These are phyloP conservation scores for Aleurites moluccanus DNA, from an alignment of 441 rosid species.

Conservation along the genomic window DNA sequence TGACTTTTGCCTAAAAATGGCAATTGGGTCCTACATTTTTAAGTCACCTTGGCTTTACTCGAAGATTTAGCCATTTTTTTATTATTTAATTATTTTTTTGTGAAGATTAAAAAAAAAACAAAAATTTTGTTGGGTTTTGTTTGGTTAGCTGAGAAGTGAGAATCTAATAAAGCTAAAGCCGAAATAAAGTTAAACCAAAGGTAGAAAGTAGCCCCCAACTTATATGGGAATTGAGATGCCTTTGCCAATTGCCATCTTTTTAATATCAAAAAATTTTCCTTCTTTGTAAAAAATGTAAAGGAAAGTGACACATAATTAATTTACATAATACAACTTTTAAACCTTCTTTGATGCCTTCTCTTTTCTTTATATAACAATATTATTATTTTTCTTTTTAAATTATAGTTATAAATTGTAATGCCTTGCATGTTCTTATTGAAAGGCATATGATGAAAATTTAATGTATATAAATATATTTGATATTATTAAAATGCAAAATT, in stretches of 20 bases:
- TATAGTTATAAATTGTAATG: too few species aligned
- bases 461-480: too few species aligned
- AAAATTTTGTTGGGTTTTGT: too few species aligned
- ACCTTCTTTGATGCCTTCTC: constrained; percentile 19
- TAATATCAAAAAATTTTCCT: background rate
- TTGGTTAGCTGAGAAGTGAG: too few species aligned
- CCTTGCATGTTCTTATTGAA: too few species aligned
- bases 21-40: background rate
- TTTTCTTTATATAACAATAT: background rate
- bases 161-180: constrained; percentile 28
- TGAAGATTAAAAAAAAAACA: background rate
- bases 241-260: too few species aligned
- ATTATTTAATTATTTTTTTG: constrained; percentile 10
- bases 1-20: constrained; percentile 22
- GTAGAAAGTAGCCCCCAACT: background rate
- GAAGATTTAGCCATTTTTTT: constrained; percentile 1
- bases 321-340: background rate
- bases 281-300: background rate
- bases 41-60: constrained; percentile 13
- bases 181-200: background rate
- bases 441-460: too few species aligned
- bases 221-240: constrained; percentile 1
- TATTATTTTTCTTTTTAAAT: too few species aligned
- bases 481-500: too few species aligned
- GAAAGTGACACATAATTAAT: constrained; percentile 19